Base-by-base conservation (phyloP, 1,284 basidiomycete genomes). In the Boletus calvinii region DNA sequence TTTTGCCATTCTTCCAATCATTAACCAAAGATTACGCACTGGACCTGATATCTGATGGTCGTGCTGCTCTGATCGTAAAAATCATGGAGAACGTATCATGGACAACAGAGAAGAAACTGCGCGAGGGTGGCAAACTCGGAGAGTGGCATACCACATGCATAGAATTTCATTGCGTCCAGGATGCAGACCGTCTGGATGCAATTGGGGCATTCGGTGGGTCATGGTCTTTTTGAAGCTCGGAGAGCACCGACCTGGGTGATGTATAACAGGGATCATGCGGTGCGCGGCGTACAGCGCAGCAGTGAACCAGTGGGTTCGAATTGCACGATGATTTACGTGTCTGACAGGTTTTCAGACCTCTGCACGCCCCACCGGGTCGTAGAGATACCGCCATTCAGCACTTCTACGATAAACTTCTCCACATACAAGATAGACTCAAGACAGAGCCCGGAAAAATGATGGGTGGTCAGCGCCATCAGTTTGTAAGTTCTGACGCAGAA, bases 151-250 rank as follows among this genome's bases (percentile, higher is more conserved):
- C 80, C 1, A 67, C 69, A n/a, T 95, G 91, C 61, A 51, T 76
- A 1, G 94, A 97, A 66, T 77, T 97, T 41, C 88, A 92, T 66
- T 94, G 90, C 55, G 92, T 96, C 0, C 93, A 95, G 68, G 94
- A 98, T 67, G 93, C 93, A 0, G 94, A 97, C 66, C 78, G 94
- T 39, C 71, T 98, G 13, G 94, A 98, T 67, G 92, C 92, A 1
- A 94, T 98, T 43, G 94, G 94, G 2, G 90, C 88, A 6, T 89
- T 96, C 56, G 94, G 92, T 91, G 57, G 38, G 77, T 65, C 22
- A 20, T 30, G 6, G 4, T 18, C 17, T 18, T 30, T 18, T 17
- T 31, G 32, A 31, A 20, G 13, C 18, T 36, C 10, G n/a, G 29
- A 39, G 15, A 38, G 24, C 22, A 12, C 22, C 30, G 48, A n/a